A percentile compares a stretch with the other conserved stretches of the same genome.
Conservation (phyloP, 2,329 filamentous ascomycete genomes). For the Penicillium sp. region DNA sequence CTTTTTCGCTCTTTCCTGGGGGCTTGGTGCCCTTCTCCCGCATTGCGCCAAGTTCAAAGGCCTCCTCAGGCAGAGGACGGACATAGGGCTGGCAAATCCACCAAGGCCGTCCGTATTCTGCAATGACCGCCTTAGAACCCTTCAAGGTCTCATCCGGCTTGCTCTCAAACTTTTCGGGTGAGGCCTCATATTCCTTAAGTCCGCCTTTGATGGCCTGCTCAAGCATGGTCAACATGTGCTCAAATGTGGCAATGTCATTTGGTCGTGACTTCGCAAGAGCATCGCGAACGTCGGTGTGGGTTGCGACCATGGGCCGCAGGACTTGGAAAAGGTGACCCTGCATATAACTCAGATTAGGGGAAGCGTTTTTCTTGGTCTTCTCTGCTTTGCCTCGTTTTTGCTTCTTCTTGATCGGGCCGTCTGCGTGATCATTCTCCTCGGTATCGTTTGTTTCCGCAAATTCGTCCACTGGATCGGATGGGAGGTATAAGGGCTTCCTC, state of each 20-base stretch:
- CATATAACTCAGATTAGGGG: conserved; percentile 74
- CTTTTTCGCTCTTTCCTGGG: conserved; percentile 10
- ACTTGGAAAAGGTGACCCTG: conserved; percentile 94
- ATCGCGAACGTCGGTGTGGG: conserved; percentile 82
- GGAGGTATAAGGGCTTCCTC: conserved; percentile 72
- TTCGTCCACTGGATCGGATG: conserved; percentile 48
- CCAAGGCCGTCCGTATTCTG: conserved; percentile 76
- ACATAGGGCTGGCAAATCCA: conserved; percentile 91
- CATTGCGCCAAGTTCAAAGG: conserved; percentile 77
- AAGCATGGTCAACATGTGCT: conserved; percentile 72
- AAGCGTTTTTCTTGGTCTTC: conserved; percentile 49
- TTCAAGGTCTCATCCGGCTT: conserved; percentile 35
- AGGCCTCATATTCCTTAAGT: conserved; percentile 64
- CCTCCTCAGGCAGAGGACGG: conserved; percentile 82
- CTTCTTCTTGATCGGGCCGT: conserved; percentile 52
- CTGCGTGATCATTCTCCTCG: conserved; percentile 44
- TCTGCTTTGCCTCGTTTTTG: conserved; percentile 40
- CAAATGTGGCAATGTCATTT: conserved; percentile 74
- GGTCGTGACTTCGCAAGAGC: conserved; percentile 69
- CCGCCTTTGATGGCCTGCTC: conserved; percentile 74
- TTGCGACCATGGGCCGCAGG: conserved; percentile 75
- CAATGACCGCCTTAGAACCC: conserved; percentile 62
- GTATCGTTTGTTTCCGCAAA: conserved; percentile 20
- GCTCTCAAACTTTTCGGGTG: conserved; percentile 43
- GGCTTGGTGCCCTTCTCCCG: conserved; percentile 67